Evolutionary conservation across 495 filamentous ascomycete genomes (phyloP).

Genomic region (Aspergillus sparsus): DNA sequence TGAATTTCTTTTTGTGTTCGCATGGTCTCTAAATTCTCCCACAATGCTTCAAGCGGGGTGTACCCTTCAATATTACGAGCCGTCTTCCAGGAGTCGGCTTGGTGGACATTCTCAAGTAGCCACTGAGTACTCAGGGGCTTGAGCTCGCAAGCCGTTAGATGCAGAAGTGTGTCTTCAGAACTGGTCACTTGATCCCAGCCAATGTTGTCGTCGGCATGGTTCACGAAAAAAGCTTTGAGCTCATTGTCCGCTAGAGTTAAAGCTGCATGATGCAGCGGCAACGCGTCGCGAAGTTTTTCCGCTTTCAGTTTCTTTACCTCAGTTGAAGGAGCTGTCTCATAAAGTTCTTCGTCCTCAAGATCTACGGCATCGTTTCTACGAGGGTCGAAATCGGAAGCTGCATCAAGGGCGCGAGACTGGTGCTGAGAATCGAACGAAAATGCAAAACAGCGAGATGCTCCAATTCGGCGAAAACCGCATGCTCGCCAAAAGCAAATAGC

Average conservation of each 20-base stretch:
- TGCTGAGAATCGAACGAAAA: conserved; percentile 27
- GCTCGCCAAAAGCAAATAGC: conserved; percentile 25
- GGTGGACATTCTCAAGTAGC: conserved; percentile 28
- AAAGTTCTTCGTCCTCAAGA: conserved; percentile 23
- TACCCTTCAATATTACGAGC: conserved; percentile 31
- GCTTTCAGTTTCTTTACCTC: conserved; percentile 20
- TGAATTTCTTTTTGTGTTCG: conserved; percentile 20
- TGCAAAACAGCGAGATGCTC: conserved; percentile 28
- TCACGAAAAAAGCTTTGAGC: conserved; percentile 22
- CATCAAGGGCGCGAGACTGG: conserved; percentile 22
- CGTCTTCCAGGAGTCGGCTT: conserved; percentile 23
- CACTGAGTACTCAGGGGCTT: conserved; percentile 30
- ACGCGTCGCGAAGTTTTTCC: conserved; percentile 20
- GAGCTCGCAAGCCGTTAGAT: conserved; percentile 27
- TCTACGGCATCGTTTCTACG: conserved; percentile 19
- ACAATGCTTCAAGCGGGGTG: conserved; percentile 30
- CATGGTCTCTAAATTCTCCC: conserved; percentile 25
- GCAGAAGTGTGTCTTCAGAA: conserved; percentile 28
- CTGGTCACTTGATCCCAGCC: conserved; percentile 21
- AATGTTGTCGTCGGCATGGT: conserved; percentile 19
- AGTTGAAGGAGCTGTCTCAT: conserved; percentile 13
- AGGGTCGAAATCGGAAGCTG: conserved; percentile 27
- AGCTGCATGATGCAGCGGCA: conserved; percentile 27
- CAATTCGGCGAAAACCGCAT: conserved; percentile 31
- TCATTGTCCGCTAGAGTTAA: conserved; percentile 23